Percentiles rank a stretch among this genome's conserved stretches.
These are phyloP conservation scores for Backusella tuberculispora DNA, from an alignment of 192 early-diverging fungal genomes.

Conservation along the genomic window DNA sequence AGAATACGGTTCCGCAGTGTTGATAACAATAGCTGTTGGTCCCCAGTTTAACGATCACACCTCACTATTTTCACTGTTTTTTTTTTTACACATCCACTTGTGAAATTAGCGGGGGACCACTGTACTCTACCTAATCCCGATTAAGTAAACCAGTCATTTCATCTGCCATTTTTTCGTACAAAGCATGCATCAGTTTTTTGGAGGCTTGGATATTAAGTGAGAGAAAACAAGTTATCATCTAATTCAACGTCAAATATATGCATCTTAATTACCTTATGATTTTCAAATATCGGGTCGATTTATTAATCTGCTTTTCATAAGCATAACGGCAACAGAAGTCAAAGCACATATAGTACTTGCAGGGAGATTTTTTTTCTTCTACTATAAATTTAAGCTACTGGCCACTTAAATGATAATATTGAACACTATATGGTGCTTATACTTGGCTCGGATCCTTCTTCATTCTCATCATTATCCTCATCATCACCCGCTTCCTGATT, in stretches of 20 bases:
- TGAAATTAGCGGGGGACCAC: too few relatives aligned
- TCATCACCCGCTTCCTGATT: background rate
- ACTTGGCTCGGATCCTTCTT: too few relatives aligned
- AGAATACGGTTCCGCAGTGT: conserved; percentile 15
- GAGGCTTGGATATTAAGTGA: conserved; percentile 11
- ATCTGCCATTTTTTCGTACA: background rate
- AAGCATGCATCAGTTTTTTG: background rate
- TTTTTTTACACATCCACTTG: too few relatives aligned
- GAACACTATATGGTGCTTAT: too few relatives aligned
- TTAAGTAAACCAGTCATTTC: conserved; percentile 13
- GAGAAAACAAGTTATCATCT: conserved; percentile 15
- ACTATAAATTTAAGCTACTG: background rate
- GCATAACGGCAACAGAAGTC: too few relatives aligned
- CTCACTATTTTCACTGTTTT: too few relatives aligned
- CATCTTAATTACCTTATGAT: background rate
- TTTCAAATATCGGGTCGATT: background rate
- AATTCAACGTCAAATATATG: too few relatives aligned
- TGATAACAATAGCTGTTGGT: conserved; percentile 2
- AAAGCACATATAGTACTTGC: too few relatives aligned
- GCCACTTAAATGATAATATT: background rate
- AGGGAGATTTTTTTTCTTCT: too few relatives aligned
- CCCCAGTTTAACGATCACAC: conserved; percentile 11
- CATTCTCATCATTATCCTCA: background rate
- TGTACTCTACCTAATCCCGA: conserved; percentile 1
- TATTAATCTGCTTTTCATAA: too few relatives aligned